These are phyloP conservation scores for Tulasnella sp. DNA, from an alignment of 768 basidiomycete species.

Conservation along the genomic window DNA sequence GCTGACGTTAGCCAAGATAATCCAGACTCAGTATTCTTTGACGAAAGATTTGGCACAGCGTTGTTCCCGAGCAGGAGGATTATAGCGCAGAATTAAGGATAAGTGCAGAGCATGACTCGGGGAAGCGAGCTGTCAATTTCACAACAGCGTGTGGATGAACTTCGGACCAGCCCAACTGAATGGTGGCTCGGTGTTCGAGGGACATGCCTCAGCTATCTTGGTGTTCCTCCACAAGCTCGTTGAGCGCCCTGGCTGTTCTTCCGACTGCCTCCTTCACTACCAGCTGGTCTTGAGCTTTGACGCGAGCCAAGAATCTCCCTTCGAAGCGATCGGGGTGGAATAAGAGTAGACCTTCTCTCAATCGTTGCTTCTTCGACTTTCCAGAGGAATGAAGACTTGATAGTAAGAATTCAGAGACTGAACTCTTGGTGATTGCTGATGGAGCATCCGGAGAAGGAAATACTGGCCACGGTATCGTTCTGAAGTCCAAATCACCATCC, in stretches of 20 bases:
- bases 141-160: too few relatives aligned
- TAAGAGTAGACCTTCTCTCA: constrained; percentile 43
- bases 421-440: constrained; percentile 28
- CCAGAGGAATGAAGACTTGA: constrained; percentile 35
- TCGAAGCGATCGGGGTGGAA: constrained; percentile 29
- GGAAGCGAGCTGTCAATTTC: too few relatives aligned
- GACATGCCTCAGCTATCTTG: too few relatives aligned
- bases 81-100: too few relatives aligned
- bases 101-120: too few relatives aligned
- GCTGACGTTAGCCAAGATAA: too few relatives aligned
- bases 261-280: constrained; percentile 26
- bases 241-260: constrained; percentile 23
- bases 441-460: constrained; percentile 14
- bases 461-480: constrained; percentile 53
- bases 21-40: too few relatives aligned
- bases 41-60: too few relatives aligned
- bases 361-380: constrained; percentile 37
- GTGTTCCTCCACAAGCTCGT: constrained; percentile 21
- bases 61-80: too few relatives aligned
- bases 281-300: constrained; percentile 22
- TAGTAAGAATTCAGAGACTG: constrained; percentile 38
- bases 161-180: too few relatives aligned
- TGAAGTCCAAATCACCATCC: constrained; percentile 29
- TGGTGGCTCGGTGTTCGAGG: too few relatives aligned
- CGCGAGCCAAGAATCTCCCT: constrained; percentile 20